Evolutionary conservation across 306 rosid species (phyloP).

Genomic region (Casuarina glauca): DNA sequence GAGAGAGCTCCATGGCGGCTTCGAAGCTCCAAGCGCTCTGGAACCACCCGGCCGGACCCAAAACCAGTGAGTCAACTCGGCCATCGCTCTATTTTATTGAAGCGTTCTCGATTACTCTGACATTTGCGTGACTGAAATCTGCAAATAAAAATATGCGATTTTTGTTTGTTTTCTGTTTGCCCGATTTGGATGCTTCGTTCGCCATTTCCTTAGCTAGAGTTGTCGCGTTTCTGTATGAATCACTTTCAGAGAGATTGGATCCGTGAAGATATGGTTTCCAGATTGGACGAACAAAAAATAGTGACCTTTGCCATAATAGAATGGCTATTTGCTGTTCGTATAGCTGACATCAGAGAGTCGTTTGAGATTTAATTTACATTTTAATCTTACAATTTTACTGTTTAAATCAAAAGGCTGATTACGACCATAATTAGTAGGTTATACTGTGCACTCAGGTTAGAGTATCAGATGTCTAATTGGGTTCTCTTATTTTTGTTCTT

Average conservation of each 20-base stretch:
- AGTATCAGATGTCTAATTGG: too few relatives aligned
- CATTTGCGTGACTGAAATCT: not conserved
- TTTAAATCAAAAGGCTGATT: not conserved
- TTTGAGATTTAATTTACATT: not conserved
- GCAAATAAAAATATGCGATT: not conserved
- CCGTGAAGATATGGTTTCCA: not conserved
- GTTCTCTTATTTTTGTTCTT: too few relatives aligned
- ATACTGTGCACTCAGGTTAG: too few relatives aligned
- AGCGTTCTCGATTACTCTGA: not conserved
- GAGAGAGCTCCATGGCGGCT: conserved; percentile 60
- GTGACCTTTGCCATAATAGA: not conserved
- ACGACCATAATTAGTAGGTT: too few relatives aligned
- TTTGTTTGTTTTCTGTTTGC: not conserved
- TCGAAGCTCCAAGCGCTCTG: conserved; percentile 86
- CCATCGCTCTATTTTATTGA: not conserved
- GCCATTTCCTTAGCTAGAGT: not conserved
- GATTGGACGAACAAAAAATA: not conserved
- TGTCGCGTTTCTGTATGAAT: not conserved
- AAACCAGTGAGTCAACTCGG: conserved; percentile 71
- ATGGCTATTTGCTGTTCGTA: not conserved
- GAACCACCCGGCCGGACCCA: conserved; percentile 99
- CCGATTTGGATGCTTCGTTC: not conserved
- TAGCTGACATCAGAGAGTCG: not conserved
- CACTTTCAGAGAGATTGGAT: not conserved
- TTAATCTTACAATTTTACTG: not conserved